Conservation (phyloP, 129 eudicot species). For the Flaveria ramosissima region DNA sequence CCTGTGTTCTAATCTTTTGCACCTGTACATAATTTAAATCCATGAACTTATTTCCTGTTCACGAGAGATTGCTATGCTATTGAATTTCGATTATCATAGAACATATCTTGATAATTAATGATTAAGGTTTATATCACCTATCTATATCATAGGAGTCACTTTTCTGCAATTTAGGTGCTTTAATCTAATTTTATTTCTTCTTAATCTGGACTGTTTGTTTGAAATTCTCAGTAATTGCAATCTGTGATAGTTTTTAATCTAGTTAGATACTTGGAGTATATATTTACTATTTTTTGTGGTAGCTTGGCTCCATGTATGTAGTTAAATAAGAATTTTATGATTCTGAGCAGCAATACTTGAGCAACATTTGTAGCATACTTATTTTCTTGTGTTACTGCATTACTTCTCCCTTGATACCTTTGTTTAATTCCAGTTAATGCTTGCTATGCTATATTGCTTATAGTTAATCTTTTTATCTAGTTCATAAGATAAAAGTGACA, state of each 20-base stretch:
- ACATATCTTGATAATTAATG: background rate
- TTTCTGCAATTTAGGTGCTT: slow-evolving; percentile 14
- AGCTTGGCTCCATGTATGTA: slow-evolving; percentile 8
- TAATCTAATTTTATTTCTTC: slow-evolving; percentile 6
- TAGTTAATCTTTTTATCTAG: slow-evolving; percentile 1
- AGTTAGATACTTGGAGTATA: slow-evolving; percentile 7
- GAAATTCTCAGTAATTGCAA: slow-evolving; percentile 11
- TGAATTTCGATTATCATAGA: slow-evolving; percentile 16
- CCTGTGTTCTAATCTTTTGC: background rate
- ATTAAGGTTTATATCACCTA: background rate
- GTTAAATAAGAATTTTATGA: background rate
- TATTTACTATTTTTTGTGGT: slow-evolving; percentile 14
- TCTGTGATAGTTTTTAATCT: background rate
- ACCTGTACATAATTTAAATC: background rate
- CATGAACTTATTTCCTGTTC: background rate
- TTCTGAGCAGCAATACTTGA: background rate
- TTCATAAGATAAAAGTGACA: slow-evolving; percentile 26
- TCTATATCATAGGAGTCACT: slow-evolving; percentile 11
- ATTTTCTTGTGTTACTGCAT: background rate
- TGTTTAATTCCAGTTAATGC: slow-evolving; percentile 15
- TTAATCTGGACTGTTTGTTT: slow-evolving; percentile 8
- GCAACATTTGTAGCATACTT: background rate
- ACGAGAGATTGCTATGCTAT: slow-evolving; percentile 18
- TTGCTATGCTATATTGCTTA: slow-evolving; percentile 31
- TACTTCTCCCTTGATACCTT: slow-evolving; percentile 1